Percentiles rank a stretch among this genome's conserved stretches.
These are phyloP conservation scores for Umbelopsis sp. DNA, from an alignment of 192 early-diverging fungal genomes.

Conservation along the genomic window DNA sequence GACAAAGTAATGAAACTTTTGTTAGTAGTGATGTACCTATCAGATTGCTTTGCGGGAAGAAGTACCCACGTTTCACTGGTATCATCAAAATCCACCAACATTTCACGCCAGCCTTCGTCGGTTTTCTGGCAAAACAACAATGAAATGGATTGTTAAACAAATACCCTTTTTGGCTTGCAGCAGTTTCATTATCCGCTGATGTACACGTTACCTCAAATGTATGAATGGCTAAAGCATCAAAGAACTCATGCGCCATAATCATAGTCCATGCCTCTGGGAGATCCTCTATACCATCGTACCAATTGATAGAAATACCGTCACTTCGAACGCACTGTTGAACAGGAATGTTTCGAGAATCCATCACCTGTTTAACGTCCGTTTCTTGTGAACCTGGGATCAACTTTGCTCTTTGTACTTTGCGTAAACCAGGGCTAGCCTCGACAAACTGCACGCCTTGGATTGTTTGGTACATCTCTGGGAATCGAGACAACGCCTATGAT, in stretches of 20 bases:
- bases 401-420: constrained; percentile 60
- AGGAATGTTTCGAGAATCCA: constrained; percentile 21
- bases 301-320: constrained; percentile 54
- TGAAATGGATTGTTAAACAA: constrained; percentile 3
- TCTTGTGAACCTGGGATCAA: constrained; percentile 44
- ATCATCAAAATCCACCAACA: constrained; percentile 85
- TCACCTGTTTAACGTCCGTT: constrained; percentile 31
- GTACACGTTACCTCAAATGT: constrained; percentile 65
- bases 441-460: constrained; percentile 77
- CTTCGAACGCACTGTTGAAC: constrained; percentile 26
- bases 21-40: no score
- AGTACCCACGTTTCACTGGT: constrained; percentile 45
- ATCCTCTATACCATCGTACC: constrained; percentile 72
- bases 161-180: neutral
- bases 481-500: constrained; percentile 55
- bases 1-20: neutral
- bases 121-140: constrained; percentile 49
- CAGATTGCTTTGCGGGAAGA: no score
- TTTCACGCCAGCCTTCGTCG: constrained; percentile 84
- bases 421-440: constrained; percentile 81
- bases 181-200: no score
- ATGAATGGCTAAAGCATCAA: constrained; percentile 94
- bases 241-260: constrained; percentile 94
- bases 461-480: constrained; percentile 63
- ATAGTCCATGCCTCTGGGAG: constrained; percentile 65